Conservation (phyloP, 2,329 filamentous ascomycete genomes). For the Lasiodiplodia gonubiensis region DNA sequence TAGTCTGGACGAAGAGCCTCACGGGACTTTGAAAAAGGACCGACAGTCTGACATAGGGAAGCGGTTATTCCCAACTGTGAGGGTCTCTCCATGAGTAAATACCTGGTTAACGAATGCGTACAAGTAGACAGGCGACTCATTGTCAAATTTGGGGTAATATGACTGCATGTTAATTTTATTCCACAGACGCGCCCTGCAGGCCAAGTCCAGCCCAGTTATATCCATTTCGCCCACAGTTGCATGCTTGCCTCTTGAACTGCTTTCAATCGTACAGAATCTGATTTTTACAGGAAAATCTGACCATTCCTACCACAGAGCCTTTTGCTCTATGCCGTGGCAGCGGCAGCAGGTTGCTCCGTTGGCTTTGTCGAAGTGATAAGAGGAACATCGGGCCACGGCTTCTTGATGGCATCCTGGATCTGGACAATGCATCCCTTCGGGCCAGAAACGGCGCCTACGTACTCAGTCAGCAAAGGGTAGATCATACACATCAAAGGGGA, state of each 20-base stretch:
- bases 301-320: neutral
- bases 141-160: neutral
- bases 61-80: too few species aligned
- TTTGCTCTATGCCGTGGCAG: slow-evolving; percentile 27
- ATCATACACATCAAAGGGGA: neutral
- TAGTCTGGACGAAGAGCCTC: too few species aligned
- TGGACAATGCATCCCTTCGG: slow-evolving; percentile 85
- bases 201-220: neutral
- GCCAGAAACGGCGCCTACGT: slow-evolving; percentile 73
- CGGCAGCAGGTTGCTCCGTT: neutral
- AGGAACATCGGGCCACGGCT: slow-evolving; percentile 65
- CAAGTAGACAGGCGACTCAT: neutral
- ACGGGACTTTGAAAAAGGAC: too few species aligned
- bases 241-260: neutral
- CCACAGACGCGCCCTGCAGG: neutral
- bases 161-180: neutral
- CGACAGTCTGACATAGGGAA: too few species aligned
- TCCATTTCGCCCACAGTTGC: neutral
- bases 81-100: too few species aligned
- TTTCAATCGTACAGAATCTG: neutral
- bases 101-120: neutral
- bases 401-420: slow-evolving; percentile 90
- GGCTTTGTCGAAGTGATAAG: neutral
- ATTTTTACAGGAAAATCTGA: neutral
- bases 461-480: neutral